Base-by-base conservation (phyloP, 2,329 filamentous ascomycete species). In the Xylariaceae sp. region DNA sequence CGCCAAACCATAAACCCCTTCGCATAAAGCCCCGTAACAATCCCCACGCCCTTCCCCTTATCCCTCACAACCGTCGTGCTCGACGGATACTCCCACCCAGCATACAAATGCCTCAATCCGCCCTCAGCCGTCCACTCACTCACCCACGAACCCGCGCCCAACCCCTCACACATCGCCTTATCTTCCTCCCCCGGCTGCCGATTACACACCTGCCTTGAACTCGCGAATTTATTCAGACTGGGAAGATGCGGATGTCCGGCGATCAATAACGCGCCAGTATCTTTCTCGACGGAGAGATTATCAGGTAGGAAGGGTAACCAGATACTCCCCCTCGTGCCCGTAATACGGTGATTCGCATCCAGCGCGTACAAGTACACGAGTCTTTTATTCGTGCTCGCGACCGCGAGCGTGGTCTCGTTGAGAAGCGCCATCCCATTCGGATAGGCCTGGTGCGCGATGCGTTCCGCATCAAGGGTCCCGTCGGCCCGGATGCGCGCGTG, bases 341-440 rank as follows among this genome's bases (percentile, higher is more conserved):
- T 67, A 1, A 30, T 30, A 5, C 23, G 23, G 23, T 30, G 23
- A 1, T 30, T 2, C 23, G 23, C 23, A 30, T 30, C 23, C 23
- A 71, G 47, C 2, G 50, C 34, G 67, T 72, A 75, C 23, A 76
- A 57, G 37, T 72, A 64, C 1, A 75, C 64, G 4, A 64, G 58
- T 4, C 62, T 58, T 13, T 53, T 58, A 56, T 59, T 73, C 9
- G 74, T 73, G 0, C 75, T 69, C 0, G 75, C 72, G 4, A 77
- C 72, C 0, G 72, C 76, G 1, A 77, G 53, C 0, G 71, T 75
- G 0, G 72, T 74, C 3, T 61, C 62, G 61, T 77, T 76, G 11
- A 77, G 44, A 0, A 76, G 60, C 35, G 70, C 71, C 8, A 77
- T 68, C 8, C 76, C 76, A 49, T 78, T 78, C 8, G 76, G 69